These are phyloP conservation scores for Hemisphaericaspora lyxosophila DNA, from an alignment of 1,139 yeast species.

Conservation along the genomic window DNA sequence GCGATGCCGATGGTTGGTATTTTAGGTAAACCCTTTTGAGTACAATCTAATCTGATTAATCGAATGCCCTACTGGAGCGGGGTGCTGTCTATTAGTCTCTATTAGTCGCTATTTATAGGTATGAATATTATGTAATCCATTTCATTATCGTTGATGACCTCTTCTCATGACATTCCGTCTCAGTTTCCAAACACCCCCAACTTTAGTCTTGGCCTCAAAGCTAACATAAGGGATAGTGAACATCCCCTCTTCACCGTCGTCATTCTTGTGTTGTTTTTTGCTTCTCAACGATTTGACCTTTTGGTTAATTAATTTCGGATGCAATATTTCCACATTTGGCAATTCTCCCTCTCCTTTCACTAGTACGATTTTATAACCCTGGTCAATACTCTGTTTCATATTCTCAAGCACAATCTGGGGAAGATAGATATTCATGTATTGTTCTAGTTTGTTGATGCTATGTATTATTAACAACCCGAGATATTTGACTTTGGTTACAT, in stretches of 20 bases:
- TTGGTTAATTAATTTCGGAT: slow-evolving; percentile 21
- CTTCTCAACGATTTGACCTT: slow-evolving; percentile 15
- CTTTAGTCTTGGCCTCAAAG: slow-evolving; percentile 43
- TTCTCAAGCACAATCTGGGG: slow-evolving; percentile 32
- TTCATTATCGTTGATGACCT: slow-evolving; percentile 17
- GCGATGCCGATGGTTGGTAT: slow-evolving; percentile 67
- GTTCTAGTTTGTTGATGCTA: slow-evolving; percentile 49
- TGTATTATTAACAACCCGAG: slow-evolving; percentile 56
- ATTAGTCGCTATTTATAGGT: neutral
- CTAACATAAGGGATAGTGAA: slow-evolving; percentile 50
- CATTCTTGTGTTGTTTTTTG: slow-evolving; percentile 14
- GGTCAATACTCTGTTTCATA: slow-evolving; percentile 13
- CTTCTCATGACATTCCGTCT: slow-evolving; percentile 64
- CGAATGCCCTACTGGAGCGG: no score
- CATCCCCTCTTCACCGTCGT: neutral
- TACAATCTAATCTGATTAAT: no score
- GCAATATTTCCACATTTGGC: slow-evolving; percentile 34
- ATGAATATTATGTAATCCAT: neutral
- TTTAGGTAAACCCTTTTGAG: slow-evolving; percentile 52
- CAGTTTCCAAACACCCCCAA: slow-evolving; percentile 63
- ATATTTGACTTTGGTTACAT: slow-evolving; percentile 16
- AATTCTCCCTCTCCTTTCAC: slow-evolving; percentile 66
- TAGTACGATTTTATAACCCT: slow-evolving; percentile 42
- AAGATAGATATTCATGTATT: slow-evolving; percentile 55
- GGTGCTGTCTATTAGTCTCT: neutral